Evolutionary conservation across 345 rosid genomes (phyloP), one percentile per base, ranked within the genome.

Genomic region (Moricandia moricandioides): DNA sequence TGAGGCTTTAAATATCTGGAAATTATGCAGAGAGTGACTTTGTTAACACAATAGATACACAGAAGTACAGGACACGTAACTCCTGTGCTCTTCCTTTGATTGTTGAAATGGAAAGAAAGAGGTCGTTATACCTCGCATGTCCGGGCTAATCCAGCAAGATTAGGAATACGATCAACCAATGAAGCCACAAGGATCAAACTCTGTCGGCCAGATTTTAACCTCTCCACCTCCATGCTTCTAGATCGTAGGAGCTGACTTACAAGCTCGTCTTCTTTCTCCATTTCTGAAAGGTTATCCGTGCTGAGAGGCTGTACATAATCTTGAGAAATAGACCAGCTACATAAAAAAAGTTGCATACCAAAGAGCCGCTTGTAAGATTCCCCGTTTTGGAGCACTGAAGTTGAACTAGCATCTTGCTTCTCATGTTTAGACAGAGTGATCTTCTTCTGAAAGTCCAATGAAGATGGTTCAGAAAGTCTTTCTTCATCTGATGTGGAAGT

Each of bases 121-220:
- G 8, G 66, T 10, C 39, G 63, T 6, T 58, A 60, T 78, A 91
- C 98, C 95, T 94, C 96, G 81, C 98, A 88, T 16, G 98, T 90
- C 73, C 96, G 88, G 70, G 97, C 95, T 84, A 94, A 84, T 58
- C 98, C 97, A 56, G 97, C 97, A 80, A 94, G 93, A 79, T 94
- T 94, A 58, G 98, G 98, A 65, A 91, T 87, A 39, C 98, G 93
- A 80, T 94, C 96, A 74, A 91, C 81, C 39, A 94, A 78, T 58
- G 97, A 94, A 65, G 97, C 98, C 60, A 94, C 98, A 45, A 94
- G 87, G 69, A 94, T 84, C 80, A 94, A 80, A 27, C 84, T 77
- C 82, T 90, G 98, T 33, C 84, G 85, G 67, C 92, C 87, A 65
- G 88, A 88, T 84, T 78, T 86, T 70, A 82, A 58, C 72, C 69